Conservation (phyloP, 2,329 filamentous ascomycete genomes). For the Aspergillus fructus region DNA sequence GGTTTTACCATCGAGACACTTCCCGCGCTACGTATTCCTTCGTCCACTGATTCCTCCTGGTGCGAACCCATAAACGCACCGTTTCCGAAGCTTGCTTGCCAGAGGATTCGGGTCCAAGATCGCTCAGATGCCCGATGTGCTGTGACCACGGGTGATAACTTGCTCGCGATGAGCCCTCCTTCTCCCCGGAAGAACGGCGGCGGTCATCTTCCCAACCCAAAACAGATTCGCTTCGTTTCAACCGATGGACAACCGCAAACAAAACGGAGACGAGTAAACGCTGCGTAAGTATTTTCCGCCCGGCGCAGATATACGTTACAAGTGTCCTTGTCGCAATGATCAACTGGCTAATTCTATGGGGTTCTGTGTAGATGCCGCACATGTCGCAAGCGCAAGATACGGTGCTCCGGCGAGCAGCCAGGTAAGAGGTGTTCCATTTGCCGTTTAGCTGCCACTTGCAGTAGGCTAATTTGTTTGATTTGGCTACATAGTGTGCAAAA, state of each 20-base stretch:
- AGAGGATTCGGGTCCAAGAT: neutral
- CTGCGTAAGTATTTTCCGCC: slow-evolving; percentile 58
- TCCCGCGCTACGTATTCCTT: slow-evolving; percentile 14
- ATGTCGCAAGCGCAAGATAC: slow-evolving; percentile 73
- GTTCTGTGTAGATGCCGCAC: slow-evolving; percentile 59
- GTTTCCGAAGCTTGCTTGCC: slow-evolving; percentile 14
- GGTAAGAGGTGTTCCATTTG: slow-evolving; percentile 26
- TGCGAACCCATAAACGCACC: slow-evolving; percentile 13
- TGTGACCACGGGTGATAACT: slow-evolving; percentile 32
- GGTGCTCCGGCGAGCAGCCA: slow-evolving; percentile 72
- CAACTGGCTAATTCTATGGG: neutral
- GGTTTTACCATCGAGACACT: slow-evolving; percentile 17
- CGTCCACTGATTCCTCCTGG: slow-evolving; percentile 8
- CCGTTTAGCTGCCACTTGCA: neutral
- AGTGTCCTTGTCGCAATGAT: slow-evolving; percentile 11
- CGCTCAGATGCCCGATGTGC: slow-evolving; percentile 30
- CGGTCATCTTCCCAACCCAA: slow-evolving; percentile 30
- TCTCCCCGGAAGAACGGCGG: slow-evolving; percentile 38
- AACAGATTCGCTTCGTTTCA: slow-evolving; percentile 73
- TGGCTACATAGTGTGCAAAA: slow-evolving; percentile 56
- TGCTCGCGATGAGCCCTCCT: slow-evolving; percentile 42
- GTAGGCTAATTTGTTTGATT: slow-evolving; percentile 6
- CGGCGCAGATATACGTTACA: neutral
- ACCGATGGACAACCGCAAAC: slow-evolving; percentile 78
- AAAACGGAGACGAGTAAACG: slow-evolving; percentile 75